A percentile compares a stretch with the other conserved stretches of the same genome.
Conservation (phyloP, 2,329 filamentous ascomycete genomes). For the Metarhizium humberi region DNA sequence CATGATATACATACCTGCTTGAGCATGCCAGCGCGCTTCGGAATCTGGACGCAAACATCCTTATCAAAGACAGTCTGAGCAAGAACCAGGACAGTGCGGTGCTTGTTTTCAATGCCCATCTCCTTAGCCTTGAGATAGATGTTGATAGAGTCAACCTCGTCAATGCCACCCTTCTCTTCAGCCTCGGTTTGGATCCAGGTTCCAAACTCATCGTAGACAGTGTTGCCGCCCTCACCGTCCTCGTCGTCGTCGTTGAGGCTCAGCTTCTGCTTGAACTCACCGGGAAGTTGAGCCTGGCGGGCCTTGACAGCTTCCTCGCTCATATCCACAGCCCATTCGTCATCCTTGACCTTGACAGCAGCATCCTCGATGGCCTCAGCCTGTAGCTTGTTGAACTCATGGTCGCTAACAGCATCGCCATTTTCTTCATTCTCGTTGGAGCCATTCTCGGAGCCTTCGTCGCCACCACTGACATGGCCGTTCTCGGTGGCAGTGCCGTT, state of each 20-base stretch:
- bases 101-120: slow-evolving; percentile 86
- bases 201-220: slow-evolving; percentile 80
- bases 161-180: slow-evolving; percentile 61
- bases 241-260: slow-evolving; percentile 76
- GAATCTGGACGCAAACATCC: slow-evolving; percentile 80
- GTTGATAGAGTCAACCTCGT: slow-evolving; percentile 76
- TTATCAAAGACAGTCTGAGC: slow-evolving; percentile 91
- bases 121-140: slow-evolving; percentile 97
- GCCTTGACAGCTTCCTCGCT: slow-evolving; percentile 92
- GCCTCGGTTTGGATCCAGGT: slow-evolving; percentile 80
- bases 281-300: slow-evolving; percentile 85
- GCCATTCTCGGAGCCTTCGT: slow-evolving; percentile 40
- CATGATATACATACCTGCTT: slow-evolving; percentile 57
- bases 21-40: slow-evolving; percentile 73
- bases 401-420: slow-evolving; percentile 71
- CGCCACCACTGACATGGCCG: slow-evolving; percentile 50
- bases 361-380: slow-evolving; percentile 38
- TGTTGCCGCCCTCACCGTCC: slow-evolving; percentile 67
- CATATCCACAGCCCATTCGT: slow-evolving; percentile 94
- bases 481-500: slow-evolving; percentile 52
- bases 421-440: slow-evolving; percentile 37
- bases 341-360: slow-evolving; percentile 62
- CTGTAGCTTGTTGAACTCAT: slow-evolving; percentile 82
- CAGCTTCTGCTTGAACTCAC: slow-evolving; percentile 87
- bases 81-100: slow-evolving; percentile 84